These are phyloP conservation scores for Penicillium crystallinum DNA, from an alignment of 495 filamentous ascomycete species.

Conservation along the genomic window DNA sequence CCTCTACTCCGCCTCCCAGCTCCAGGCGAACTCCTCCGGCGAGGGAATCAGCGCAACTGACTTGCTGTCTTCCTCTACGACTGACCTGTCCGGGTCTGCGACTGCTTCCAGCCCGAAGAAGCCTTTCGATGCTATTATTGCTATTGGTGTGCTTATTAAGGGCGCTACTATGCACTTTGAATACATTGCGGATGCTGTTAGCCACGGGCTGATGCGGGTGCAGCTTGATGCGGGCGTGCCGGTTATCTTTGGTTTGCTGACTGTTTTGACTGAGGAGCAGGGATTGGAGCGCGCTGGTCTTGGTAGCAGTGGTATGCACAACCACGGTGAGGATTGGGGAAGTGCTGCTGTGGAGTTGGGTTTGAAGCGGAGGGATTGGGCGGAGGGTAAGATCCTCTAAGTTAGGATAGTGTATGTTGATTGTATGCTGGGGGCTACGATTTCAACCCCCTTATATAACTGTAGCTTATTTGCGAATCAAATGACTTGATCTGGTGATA, in stretches of 20 bases:
- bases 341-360: conserved; percentile 52
- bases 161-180: conserved; percentile 99
- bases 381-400: conserved; percentile 41
- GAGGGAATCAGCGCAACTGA: conserved; percentile 68
- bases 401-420: conserved; percentile 3
- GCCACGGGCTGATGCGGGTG: conserved; percentile 88
- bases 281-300: conserved; percentile 81
- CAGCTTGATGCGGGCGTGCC: conserved; percentile 83
- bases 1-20: conserved; percentile 79
- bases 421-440: not conserved
- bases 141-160: conserved; percentile 95
- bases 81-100: conserved; percentile 51
- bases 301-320: conserved; percentile 54
- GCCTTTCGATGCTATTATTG: conserved; percentile 88
- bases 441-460: not conserved
- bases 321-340: conserved; percentile 88
- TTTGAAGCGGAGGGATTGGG: conserved; percentile 41
- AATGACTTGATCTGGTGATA: not conserved
- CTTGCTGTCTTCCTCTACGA: conserved; percentile 64
- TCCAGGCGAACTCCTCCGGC: conserved; percentile 61
- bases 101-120: conserved; percentile 32
- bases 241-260: conserved; percentile 89
- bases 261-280: conserved; percentile 83
- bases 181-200: conserved; percentile 89
- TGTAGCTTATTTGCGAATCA: not conserved